These are phyloP conservation scores for Handroanthus guayacan DNA, from an alignment of 257 asterid genomes.

Conservation along the genomic window DNA sequence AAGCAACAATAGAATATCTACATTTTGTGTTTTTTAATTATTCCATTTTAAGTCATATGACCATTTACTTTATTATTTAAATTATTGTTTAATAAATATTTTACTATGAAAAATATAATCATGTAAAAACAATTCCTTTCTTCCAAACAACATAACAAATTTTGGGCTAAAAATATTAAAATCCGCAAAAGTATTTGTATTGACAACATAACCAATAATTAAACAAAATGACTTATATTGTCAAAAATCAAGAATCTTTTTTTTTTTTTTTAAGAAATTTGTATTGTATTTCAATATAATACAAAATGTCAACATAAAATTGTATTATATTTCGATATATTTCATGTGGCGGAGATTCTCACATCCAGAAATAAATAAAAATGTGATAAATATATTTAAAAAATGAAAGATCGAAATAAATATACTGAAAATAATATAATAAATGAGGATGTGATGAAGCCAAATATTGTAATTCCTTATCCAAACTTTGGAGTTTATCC, in stretches of 20 bases:
- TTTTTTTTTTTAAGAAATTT: no score
- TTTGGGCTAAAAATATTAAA: no score
- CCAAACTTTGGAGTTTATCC: conserved; percentile 51
- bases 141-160: no score
- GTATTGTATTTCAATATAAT: not conserved
- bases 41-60: no score
- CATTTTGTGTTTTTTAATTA: not conserved
- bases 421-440: not conserved
- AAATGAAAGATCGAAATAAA: not conserved
- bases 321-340: not conserved
- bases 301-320: not conserved
- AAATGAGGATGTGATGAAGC: conserved; percentile 37
- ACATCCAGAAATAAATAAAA: not conserved
- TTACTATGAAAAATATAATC: no score
- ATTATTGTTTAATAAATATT: no score
- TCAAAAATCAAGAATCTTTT: no score
- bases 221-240: no score
- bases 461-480: conserved; percentile 40
- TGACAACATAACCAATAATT: no score
- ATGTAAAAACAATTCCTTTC: no score
- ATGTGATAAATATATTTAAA: not conserved
- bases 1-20: not conserved
- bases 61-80: no score
- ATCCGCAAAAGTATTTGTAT: no score
- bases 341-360: conserved; percentile 10